phyloP scores from a whole-genome alignment of 306 rosid species.

The Vachellia pachyceras region DNA sequence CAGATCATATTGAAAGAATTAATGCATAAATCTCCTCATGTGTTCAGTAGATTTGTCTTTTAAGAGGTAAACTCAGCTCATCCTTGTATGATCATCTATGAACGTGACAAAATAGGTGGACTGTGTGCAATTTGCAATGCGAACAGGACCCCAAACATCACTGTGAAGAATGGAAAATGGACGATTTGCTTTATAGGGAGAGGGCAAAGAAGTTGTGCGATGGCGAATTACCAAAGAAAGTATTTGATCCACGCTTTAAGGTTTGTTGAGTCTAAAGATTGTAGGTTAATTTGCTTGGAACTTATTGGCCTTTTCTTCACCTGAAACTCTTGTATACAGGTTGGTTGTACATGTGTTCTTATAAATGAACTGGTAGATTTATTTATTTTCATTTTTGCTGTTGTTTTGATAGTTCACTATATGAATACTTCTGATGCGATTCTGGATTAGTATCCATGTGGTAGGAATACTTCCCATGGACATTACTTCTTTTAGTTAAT shows the following conservation, averaged over 20 bases:
- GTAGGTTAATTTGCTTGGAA: slow-evolving; percentile 47
- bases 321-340: slow-evolving; percentile 39
- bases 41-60: too few species aligned
- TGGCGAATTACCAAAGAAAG: slow-evolving; percentile 98
- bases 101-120: too few species aligned
- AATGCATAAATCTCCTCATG: too few species aligned
- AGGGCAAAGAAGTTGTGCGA: too few species aligned
- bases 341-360: slow-evolving; percentile 32
- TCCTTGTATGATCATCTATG: too few species aligned
- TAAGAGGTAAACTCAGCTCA: too few species aligned
- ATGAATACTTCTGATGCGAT: neutral
- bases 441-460: slow-evolving; percentile 23
- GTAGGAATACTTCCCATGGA: neutral
- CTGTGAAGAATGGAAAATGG: too few species aligned
- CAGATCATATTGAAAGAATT: too few species aligned
- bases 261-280: slow-evolving; percentile 55
- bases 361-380: slow-evolving; percentile 8
- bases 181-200: too few species aligned
- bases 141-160: too few species aligned
- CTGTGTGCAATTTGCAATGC: too few species aligned
- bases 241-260: slow-evolving; percentile 99
- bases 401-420: neutral
- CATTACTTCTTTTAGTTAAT: slow-evolving; percentile 10
- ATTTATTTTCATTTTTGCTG: neutral
- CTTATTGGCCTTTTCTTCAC: slow-evolving; percentile 47